phyloP scores from a whole-genome alignment of 2,329 filamentous ascomycete species.

The Dothistroma septosporum region DNA sequence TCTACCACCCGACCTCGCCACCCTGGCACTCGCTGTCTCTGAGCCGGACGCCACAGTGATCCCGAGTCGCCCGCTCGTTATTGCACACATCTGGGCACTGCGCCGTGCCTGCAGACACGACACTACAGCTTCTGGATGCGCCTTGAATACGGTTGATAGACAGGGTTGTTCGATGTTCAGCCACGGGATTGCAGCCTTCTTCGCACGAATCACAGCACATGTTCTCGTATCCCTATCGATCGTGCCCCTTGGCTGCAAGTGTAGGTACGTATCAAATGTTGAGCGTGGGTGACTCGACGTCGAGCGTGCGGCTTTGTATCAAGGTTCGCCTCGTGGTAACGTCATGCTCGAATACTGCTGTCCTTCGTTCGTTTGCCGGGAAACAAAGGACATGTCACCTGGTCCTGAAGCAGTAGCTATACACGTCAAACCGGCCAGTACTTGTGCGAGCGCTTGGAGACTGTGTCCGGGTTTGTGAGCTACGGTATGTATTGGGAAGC shows the following conservation, averaged over 20 bases:
- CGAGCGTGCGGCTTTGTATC: neutral
- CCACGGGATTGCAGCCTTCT: neutral
- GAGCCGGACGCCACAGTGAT: neutral
- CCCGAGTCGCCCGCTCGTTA: neutral
- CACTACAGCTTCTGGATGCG: neutral
- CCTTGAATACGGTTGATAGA: neutral
- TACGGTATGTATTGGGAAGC: neutral
- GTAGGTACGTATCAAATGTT: neutral
- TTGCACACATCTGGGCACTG: neutral
- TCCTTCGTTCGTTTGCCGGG: too few relatives aligned
- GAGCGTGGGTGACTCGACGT: neutral
- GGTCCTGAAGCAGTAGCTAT: too few relatives aligned
- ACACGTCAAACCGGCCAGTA: neutral
- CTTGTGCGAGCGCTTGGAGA: neutral
- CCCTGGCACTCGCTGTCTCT: neutral
- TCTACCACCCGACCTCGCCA: neutral
- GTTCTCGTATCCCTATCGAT: neutral
- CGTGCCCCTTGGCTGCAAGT: neutral
- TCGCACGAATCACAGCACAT: neutral
- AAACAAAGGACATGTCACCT: too few relatives aligned
- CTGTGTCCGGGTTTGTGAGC: neutral
- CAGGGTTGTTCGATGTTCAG: neutral
- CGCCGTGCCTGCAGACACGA: neutral
- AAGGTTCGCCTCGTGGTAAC: neutral
- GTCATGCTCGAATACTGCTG: too few relatives aligned